Evolutionary conservation across 768 basidiomycete genomes (phyloP), one percentile per base, ranked within the genome.

Genomic region (Pleurotus platypus): DNA sequence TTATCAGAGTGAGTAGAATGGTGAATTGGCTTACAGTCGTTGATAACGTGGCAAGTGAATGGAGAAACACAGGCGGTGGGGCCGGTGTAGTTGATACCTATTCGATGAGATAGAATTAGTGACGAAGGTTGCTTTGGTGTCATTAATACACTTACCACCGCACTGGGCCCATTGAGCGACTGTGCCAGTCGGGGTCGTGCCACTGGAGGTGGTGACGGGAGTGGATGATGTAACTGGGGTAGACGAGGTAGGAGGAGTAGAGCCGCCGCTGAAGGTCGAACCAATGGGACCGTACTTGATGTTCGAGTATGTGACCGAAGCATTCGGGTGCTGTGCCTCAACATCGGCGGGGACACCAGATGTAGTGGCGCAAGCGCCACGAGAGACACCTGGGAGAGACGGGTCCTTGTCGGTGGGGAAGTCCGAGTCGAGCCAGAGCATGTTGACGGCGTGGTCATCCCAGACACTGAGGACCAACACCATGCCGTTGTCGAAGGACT

Each of bases 381-480:
- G 81, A 45, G 73, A 67, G 56, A 78, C 70, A 68, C 81, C 81
- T 38, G 72, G 72, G 39, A 59, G 49, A 59, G 70, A 67, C 35
- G 77, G 62, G 66, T 66, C 66, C 9, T 60, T 61, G 56, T 62
- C 63, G 40, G 62, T 62, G 51, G 76, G 82, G 73, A 78, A 81
- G 73, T 69, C 70, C 63, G 70, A 69, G 73, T 83, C 80, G 67
- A 83, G 78, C 76, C 82, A 84, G 62, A 80, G 74, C 82, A 84
- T 83, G 69, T 75, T 70, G 57, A 69, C 80, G 30, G 70, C 71
- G 63, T 83, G 73, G 70, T 83, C 81, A 64, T 82, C 81, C 82
- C 82, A 81, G 60, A 83, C 57, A 47, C 69, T 71, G 63, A 83
- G 67, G 57, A 78, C 78, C 59, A 82, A 69, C 30, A 80, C 81